These are phyloP conservation scores for Suhomyces choctaworum DNA, from an alignment of 1,139 yeast species.

Conservation along the genomic window DNA sequence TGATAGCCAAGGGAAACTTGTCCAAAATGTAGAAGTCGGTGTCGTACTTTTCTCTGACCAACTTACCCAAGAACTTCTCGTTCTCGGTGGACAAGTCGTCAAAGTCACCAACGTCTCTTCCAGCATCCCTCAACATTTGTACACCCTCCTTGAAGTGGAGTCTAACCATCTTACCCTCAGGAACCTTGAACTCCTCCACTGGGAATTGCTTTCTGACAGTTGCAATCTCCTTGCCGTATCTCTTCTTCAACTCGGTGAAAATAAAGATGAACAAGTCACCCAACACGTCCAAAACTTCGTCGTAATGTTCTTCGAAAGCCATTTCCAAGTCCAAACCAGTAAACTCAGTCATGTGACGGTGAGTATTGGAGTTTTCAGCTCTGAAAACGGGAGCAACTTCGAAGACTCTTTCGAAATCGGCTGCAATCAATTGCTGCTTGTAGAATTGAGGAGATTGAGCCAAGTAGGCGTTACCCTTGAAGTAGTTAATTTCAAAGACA, in stretches of 20 bases:
- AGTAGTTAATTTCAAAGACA: conserved; percentile 90
- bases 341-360: conserved; percentile 99
- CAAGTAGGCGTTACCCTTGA: conserved; percentile 86
- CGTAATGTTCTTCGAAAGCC: conserved; percentile 98
- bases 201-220: conserved; percentile 94
- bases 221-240: conserved; percentile 83
- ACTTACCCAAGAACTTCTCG: conserved; percentile 87
- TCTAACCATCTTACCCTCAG: conserved; percentile 88
- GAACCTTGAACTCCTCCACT: conserved; percentile 94
- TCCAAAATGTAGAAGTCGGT: conserved; percentile 97
- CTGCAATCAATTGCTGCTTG: conserved; percentile 97
- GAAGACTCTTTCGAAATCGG: conserved; percentile 93
- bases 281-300: conserved; percentile 84
- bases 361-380: conserved; percentile 98
- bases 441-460: conserved; percentile 98
- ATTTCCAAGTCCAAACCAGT: conserved; percentile 96
- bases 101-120: conserved; percentile 77
- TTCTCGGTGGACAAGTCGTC: conserved; percentile 94
- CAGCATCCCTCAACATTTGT: conserved; percentile 76
- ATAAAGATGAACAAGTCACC: conserved; percentile 86
- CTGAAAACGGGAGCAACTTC: conserved; percentile 98
- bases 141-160: conserved; percentile 91
- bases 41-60: conserved; percentile 90
- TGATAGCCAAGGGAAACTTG: conserved; percentile 92
- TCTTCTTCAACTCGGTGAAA: conserved; percentile 74